Percentiles rank a stretch among this genome's conserved stretches.
phyloP scores from a whole-genome alignment of 1,284 basidiomycete genomes.

The Hypsizygus ulmarius region DNA sequence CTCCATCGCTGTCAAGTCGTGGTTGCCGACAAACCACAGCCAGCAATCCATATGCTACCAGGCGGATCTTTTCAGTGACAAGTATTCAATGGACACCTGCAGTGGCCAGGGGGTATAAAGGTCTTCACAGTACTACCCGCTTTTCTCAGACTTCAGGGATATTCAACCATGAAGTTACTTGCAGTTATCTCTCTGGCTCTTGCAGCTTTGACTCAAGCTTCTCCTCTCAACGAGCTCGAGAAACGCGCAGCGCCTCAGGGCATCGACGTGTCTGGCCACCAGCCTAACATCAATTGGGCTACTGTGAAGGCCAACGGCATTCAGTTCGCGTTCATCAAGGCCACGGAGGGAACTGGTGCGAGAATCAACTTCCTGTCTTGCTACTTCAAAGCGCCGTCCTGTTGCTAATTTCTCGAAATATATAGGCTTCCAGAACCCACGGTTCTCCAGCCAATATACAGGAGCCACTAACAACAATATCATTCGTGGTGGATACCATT shows the following conservation, averaged over 20 bases:
- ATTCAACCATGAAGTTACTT: slow-evolving; percentile 20
- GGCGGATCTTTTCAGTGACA: neutral
- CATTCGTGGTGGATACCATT: slow-evolving; percentile 61
- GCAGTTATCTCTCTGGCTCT: slow-evolving; percentile 16
- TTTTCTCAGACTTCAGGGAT: slow-evolving; percentile 3
- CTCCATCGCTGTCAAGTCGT: too few species aligned
- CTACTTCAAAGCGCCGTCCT: neutral
- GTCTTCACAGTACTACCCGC: neutral
- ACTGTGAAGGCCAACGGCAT: slow-evolving; percentile 56
- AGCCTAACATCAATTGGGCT: slow-evolving; percentile 52
- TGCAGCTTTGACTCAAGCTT: slow-evolving; percentile 9
- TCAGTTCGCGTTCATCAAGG: slow-evolving; percentile 66
- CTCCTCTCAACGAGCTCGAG: slow-evolving; percentile 3
- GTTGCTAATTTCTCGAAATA: neutral
- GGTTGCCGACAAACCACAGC: neutral
- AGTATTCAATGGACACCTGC: too few species aligned
- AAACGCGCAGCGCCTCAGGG: slow-evolving; percentile 40
- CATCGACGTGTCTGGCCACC: slow-evolving; percentile 58
- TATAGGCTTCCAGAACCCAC: slow-evolving; percentile 36
- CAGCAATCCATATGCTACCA: neutral
- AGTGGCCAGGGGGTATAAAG: slow-evolving; percentile 7
- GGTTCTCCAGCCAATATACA: slow-evolving; percentile 50
- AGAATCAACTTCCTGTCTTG: neutral
- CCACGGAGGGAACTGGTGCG: slow-evolving; percentile 60
- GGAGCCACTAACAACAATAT: slow-evolving; percentile 55